These are phyloP conservation scores for Trebouxia sp. DNA, from an alignment of 139 green algal species.

Conservation along the genomic window DNA sequence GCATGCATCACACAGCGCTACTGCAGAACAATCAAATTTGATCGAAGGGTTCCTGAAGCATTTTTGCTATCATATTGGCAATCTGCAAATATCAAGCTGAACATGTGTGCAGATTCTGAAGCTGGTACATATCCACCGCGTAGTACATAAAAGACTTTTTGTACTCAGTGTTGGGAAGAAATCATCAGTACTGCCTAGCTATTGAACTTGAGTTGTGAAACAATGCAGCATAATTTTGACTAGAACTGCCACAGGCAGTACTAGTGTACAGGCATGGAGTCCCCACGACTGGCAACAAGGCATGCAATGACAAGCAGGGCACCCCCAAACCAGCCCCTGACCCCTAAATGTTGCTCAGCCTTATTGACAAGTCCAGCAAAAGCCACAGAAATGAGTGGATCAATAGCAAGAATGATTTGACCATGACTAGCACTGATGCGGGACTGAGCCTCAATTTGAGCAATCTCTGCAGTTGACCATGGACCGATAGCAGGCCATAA, in stretches of 20 bases:
- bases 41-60: too few relatives aligned
- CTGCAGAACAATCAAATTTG: too few relatives aligned
- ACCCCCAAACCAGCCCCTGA: slow-evolving; percentile 20
- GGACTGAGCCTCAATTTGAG: slow-evolving; percentile 31
- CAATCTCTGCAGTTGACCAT: slow-evolving; percentile 25
- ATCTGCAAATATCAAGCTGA: too few relatives aligned
- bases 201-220: too few relatives aligned
- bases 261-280: slow-evolving; percentile 7
- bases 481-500: slow-evolving; percentile 29
- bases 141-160: too few relatives aligned
- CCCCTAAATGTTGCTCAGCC: slow-evolving; percentile 20
- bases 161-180: too few relatives aligned
- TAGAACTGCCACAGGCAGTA: background rate
- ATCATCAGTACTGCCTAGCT: too few relatives aligned
- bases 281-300: slow-evolving; percentile 17
- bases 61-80: too few relatives aligned
- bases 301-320: slow-evolving; percentile 27
- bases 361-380: slow-evolving; percentile 24
- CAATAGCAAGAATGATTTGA: slow-evolving; percentile 35
- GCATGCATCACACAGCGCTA: too few relatives aligned
- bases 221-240: too few relatives aligned
- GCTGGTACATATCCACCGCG: too few relatives aligned
- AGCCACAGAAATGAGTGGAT: slow-evolving; percentile 30
- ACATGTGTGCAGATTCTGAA: too few relatives aligned
- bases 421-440: slow-evolving; percentile 31